Percentiles rank a stretch among this genome's conserved stretches.
Conservation (phyloP, 768 basidiomycete species). For the Lactifluus piperatus region DNA sequence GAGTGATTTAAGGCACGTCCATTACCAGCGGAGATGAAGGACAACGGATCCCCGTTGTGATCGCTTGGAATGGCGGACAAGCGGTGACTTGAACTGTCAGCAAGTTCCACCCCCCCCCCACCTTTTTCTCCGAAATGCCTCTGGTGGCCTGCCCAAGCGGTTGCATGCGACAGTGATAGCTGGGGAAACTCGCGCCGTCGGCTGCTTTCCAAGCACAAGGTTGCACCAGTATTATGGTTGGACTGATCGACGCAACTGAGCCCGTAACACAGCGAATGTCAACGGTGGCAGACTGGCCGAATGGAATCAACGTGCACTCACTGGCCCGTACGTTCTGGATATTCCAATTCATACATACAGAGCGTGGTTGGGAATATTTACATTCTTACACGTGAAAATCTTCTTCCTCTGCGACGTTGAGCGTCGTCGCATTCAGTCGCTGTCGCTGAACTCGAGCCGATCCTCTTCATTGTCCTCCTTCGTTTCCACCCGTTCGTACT, state of each 20-base stretch:
- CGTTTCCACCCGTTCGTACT: slow-evolving; percentile 63
- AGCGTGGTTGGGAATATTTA: slow-evolving; percentile 6
- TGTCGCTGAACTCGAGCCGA: slow-evolving; percentile 72
- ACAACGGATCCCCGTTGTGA: slow-evolving; percentile 46
- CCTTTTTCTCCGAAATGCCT: slow-evolving; percentile 57
- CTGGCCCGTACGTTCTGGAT: slow-evolving; percentile 2
- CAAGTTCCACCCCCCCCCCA: not conserved
- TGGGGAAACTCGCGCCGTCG: slow-evolving; percentile 29
- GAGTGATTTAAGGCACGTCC: slow-evolving; percentile 71
- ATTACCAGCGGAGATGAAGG: slow-evolving; percentile 48
- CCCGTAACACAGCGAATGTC: slow-evolving; percentile 47
- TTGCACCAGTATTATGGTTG: slow-evolving; percentile 35
- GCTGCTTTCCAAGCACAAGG: slow-evolving; percentile 23
- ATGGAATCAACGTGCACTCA: slow-evolving; percentile 13
- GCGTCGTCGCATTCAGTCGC: slow-evolving; percentile 44
- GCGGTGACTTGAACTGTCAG: slow-evolving; percentile 69
- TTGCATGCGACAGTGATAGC: slow-evolving; percentile 46
- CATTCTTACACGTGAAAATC: slow-evolving; percentile 5
- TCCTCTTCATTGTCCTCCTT: slow-evolving; percentile 59
- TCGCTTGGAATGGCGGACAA: slow-evolving; percentile 65
- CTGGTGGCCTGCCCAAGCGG: slow-evolving; percentile 67
- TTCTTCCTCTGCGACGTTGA: not conserved
- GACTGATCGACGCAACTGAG: slow-evolving; percentile 37
- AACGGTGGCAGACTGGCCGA: slow-evolving; percentile 36
- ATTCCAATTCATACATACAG: slow-evolving; percentile 4